Conservation (phyloP, 805 yeast species). For the Zygosaccharomyces bailii region DNA sequence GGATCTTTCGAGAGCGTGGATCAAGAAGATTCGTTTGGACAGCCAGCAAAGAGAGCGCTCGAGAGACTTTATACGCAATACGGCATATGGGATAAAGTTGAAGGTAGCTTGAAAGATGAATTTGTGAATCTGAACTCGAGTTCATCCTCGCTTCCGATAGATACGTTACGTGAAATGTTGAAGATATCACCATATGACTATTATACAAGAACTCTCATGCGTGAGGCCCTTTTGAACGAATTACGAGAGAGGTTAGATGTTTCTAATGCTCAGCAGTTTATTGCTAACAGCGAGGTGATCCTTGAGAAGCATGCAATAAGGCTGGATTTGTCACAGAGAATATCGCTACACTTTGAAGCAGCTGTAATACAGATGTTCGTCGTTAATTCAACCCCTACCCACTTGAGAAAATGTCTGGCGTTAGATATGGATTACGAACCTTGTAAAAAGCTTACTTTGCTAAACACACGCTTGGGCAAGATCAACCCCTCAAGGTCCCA, state of each 20-base stretch:
- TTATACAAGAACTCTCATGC: slow-evolving; percentile 30
- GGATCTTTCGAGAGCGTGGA: slow-evolving; percentile 48
- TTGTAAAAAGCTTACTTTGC: slow-evolving; percentile 56
- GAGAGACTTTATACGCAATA: slow-evolving; percentile 48
- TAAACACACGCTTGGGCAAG: slow-evolving; percentile 44
- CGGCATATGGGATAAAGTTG: slow-evolving; percentile 46
- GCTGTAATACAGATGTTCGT: slow-evolving; percentile 47
- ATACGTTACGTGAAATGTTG: slow-evolving; percentile 36
- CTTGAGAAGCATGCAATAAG: slow-evolving; percentile 30
- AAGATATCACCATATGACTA: slow-evolving; percentile 45
- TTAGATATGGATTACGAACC: slow-evolving; percentile 66
- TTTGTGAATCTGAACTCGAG: slow-evolving; percentile 20
- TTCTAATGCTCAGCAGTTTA: slow-evolving; percentile 24
- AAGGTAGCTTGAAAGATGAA: slow-evolving; percentile 18
- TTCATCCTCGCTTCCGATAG: slow-evolving; percentile 19
- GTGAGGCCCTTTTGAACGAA: slow-evolving; percentile 19
- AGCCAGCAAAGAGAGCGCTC: slow-evolving; percentile 49
- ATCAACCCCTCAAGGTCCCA: slow-evolving; percentile 38
- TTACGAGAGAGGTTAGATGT: slow-evolving; percentile 31
- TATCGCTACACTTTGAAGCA: slow-evolving; percentile 30
- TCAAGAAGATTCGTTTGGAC: slow-evolving; percentile 38
- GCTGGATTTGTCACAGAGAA: slow-evolving; percentile 27
- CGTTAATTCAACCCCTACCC: slow-evolving; percentile 48
- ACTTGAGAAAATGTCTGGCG: slow-evolving; percentile 65
- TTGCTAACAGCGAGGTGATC: slow-evolving; percentile 23